Percentiles rank a stretch among this genome's conserved stretches.
Conservation (phyloP, 495 filamentous ascomycete species). For the Cercophora samala region DNA sequence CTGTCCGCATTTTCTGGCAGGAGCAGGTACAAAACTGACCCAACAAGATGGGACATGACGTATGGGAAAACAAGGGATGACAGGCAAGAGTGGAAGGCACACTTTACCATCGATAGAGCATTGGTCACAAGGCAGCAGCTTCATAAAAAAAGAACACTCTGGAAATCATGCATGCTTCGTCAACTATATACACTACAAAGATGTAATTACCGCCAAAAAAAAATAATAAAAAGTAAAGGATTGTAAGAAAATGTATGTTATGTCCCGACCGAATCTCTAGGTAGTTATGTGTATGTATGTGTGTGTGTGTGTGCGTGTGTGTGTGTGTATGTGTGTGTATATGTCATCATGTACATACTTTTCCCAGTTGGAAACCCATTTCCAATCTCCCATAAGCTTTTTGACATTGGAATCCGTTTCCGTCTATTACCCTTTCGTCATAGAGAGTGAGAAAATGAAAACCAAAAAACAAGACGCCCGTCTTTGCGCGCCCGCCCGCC, state of each 20-base stretch:
- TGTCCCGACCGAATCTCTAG: background rate
- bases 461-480: background rate
- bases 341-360: background rate
- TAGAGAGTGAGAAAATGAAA: background rate
- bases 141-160: no score
- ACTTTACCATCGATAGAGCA: no score
- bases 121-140: no score
- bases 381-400: background rate
- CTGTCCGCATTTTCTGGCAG: no score
- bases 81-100: no score
- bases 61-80: no score
- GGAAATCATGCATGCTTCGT: background rate
- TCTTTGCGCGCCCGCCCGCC: background rate
- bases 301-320: no score
- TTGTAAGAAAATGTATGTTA: background rate
- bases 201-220: background rate
- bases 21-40: no score
- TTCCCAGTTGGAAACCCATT: background rate
- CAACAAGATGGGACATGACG: no score
- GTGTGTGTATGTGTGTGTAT: background rate
- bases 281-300: background rate
- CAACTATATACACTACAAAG: background rate
- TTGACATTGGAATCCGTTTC: background rate
- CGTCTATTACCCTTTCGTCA: background rate
- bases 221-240: background rate